Base-by-base conservation (phyloP, 495 filamentous ascomycete species). In the Podospora anserina region DNA sequence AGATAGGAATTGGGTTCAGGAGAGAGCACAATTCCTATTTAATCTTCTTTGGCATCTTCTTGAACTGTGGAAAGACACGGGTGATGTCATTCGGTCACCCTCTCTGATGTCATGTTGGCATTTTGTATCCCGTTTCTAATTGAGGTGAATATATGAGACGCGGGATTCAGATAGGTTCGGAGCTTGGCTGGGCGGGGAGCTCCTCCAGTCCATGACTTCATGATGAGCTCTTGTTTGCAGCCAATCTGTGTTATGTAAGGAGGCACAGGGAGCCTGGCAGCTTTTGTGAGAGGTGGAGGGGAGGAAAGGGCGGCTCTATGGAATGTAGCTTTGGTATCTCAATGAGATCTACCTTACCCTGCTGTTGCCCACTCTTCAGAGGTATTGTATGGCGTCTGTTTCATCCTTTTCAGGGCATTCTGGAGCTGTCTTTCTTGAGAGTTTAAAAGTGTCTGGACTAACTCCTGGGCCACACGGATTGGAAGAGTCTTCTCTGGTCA, bases 151-250 rank as follows among this genome's bases (percentile, higher is more conserved):
- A 13, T 16, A 5, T 16, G 39, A 13, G 39, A 49, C 9, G 9
- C 13, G 39, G 13, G 13, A 49, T 3, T 11, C 39, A 49, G 13
- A 58, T 23, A 58, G 23, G 9, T 58, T 5, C 23, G n/a, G 18
- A 19, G n/a, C 55, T 58, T 2, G 54, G 5, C 11, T 6, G 6
- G 6, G 55, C 55, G 55, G 55, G 23, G 55, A 58, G n/a, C 16
- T 39, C 5, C 65, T 66, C 26, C 49, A 34, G 30, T 44, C 61
- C 13, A 63, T 19, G 58, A 20, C 65, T 30, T 59, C 63, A 69
- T 64, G 64, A 53, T 66, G 65, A 49, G 39, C 39, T 49, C 5
- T 49, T 11, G 39, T 49, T 5, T 54, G 53, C 56, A 34, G 65
- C 55, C 16, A 30, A 32, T 15, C 15, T 34, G 44, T 44, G 60